Evolutionary conservation across 306 rosid genomes (phyloP), one percentile per base, ranked within the genome.

Genomic region (Gastrolobium villosum): DNA sequence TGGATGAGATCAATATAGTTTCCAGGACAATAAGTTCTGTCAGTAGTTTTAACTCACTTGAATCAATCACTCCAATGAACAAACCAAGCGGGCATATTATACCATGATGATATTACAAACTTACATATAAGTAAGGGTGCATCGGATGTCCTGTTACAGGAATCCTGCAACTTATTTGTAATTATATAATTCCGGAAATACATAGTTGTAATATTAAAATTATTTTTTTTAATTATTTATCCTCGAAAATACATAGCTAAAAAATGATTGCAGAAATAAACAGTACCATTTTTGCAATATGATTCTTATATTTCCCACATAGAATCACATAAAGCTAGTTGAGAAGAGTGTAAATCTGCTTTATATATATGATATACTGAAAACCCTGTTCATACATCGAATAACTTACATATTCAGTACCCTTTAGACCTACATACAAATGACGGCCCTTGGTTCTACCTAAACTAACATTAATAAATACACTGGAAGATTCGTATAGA

Each of bases 401-500:
- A 65, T 67, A 32, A 46, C 7, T 48, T 40, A 45, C 30, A 57
- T 69, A 57, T 65, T 35, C 63, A 35, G 67, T 56, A 67, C 72
- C 35, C 66, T 71, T 39, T 76, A 45, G 75, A 70, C 28, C 35
- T 72, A 31, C 70, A 57, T 65, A 65, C 70, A 56, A 7, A 65
- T 54, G 40, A 14, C 53, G 55, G 11, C 30, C 67, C 5, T 45
- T 35, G 68, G 61, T 66, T 43, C 54, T 77, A 11, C 56, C 28
- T 72, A 49, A 71, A 65, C 72, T 72, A 34, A 49, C 46, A 45
- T 71, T 30, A 10, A 52, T 41, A 56, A 35, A 44, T 61, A 77
- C 75, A 53, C 39, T 37, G 54, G 59, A 63, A 74, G 69, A 81
- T 84, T 84, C 84, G 75, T 79, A 50, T 67, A 54, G 50, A 84